Evolutionary conservation across 1,139 yeast species (phyloP).

Genomic region (Blastobotrys aristatus): DNA sequence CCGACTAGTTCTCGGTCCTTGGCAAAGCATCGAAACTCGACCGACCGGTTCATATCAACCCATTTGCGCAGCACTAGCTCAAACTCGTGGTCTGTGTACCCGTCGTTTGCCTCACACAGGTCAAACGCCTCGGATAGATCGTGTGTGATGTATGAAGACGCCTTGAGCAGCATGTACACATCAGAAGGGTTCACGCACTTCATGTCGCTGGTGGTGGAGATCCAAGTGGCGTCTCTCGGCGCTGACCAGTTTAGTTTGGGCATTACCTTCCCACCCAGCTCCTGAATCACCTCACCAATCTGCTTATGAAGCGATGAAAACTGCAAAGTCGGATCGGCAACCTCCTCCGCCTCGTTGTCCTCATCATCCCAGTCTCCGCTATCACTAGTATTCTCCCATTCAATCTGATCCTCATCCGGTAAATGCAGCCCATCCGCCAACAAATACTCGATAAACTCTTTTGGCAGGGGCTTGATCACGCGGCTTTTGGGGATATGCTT

Average conservation of each 20-base stretch:
- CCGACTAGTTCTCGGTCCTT: slow-evolving; percentile 59
- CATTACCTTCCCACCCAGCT: slow-evolving; percentile 51
- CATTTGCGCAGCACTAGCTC: slow-evolving; percentile 79
- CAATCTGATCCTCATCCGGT: slow-evolving; percentile 40
- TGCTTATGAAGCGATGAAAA: slow-evolving; percentile 57
- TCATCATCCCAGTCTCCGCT: slow-evolving; percentile 60
- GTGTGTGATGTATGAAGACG: slow-evolving; percentile 82
- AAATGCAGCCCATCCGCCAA: slow-evolving; percentile 70
- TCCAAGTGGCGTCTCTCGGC: slow-evolving; percentile 94
- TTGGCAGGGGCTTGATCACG: slow-evolving; percentile 62
- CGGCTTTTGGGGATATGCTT: slow-evolving; percentile 47
- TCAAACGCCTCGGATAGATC: slow-evolving; percentile 74
- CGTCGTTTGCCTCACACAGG: slow-evolving; percentile 25
- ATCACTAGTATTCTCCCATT: slow-evolving; percentile 30
- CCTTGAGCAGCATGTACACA: slow-evolving; percentile 69
- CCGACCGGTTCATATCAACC: slow-evolving; percentile 77
- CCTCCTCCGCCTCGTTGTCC: slow-evolving; percentile 46
- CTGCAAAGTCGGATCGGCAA: slow-evolving; percentile 36
- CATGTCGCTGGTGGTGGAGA: slow-evolving; percentile 69
- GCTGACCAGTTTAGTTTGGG: slow-evolving; percentile 97
- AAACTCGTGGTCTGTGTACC: slow-evolving; percentile 31
- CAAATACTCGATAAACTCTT: slow-evolving; percentile 62
- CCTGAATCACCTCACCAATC: slow-evolving; percentile 42
- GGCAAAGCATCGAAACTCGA: slow-evolving; percentile 85
- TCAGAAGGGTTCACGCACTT: slow-evolving; percentile 68